Evolutionary conservation across 2,329 filamentous ascomycete genomes (phyloP).

Genomic region (Hypoxylon sp.): DNA sequence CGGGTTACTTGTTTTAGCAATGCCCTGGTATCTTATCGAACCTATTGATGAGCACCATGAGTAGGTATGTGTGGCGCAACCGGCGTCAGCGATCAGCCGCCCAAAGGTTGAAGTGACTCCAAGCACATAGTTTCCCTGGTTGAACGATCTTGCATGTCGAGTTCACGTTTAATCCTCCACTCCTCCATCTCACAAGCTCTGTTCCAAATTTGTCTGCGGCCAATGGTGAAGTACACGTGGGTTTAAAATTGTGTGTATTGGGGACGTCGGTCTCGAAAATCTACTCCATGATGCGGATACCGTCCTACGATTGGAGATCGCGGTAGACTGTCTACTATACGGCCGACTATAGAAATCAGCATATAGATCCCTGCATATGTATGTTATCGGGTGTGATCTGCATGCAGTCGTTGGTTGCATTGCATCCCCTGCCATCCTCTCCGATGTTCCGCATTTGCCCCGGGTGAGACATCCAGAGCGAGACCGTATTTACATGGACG

Average conservation of each 20-base stretch:
- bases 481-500: slow-evolving; percentile 14
- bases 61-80: not conserved
- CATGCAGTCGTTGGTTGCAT: slow-evolving; percentile 10
- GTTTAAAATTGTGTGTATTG: slow-evolving; percentile 4
- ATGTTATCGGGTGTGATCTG: slow-evolving; percentile 3
- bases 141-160: not conserved
- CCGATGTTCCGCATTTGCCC: not conserved
- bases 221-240: slow-evolving; percentile 30
- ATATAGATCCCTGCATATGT: slow-evolving; percentile 1
- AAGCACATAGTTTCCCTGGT: not conserved
- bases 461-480: slow-evolving; percentile 7
- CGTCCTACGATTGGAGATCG: not conserved
- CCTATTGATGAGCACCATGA: slow-evolving; percentile 15
- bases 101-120: not conserved
- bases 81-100: not conserved
- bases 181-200: slow-evolving; percentile 1
- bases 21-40: not conserved
- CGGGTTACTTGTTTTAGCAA: not conserved
- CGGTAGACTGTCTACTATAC: not conserved
- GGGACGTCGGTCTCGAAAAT: not conserved
- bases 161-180: slow-evolving; percentile 5
- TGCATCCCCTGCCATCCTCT: slow-evolving; percentile 1
- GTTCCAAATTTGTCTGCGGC: not conserved
- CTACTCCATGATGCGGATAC: slow-evolving; percentile 2
- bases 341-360: not conserved